These are phyloP conservation scores for Scleromitrula shiraiana DNA, from an alignment of 2,329 filamentous ascomycete genomes.

Conservation along the genomic window DNA sequence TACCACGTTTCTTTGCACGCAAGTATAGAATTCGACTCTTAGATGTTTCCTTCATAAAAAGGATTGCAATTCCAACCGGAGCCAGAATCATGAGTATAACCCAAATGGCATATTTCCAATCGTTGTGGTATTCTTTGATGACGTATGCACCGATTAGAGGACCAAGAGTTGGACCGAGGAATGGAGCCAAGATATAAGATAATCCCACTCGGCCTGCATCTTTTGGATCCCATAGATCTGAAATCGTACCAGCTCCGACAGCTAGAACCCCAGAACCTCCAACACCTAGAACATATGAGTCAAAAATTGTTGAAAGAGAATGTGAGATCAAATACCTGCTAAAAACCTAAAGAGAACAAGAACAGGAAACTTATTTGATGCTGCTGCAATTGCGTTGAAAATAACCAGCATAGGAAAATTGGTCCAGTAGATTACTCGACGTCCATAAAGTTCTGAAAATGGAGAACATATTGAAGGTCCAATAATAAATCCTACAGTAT, in stretches of 20 bases:
- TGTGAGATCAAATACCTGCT: constrained; percentile 37
- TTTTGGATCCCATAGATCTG: constrained; percentile 39
- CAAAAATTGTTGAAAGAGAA: constrained; percentile 33
- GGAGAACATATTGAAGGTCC: constrained; percentile 54
- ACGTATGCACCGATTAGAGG: constrained; percentile 36
- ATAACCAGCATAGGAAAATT: no score
- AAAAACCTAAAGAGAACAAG: constrained; percentile 44
- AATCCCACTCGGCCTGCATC: constrained; percentile 38
- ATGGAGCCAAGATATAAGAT: constrained; percentile 43
- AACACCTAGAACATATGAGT: no score
- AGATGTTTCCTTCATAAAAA: constrained; percentile 35
- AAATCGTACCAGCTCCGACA: constrained; percentile 41
- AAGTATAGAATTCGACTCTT: constrained; percentile 24
- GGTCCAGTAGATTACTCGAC: constrained; percentile 34
- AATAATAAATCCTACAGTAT: constrained; percentile 55
- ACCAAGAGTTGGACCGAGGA: constrained; percentile 44
- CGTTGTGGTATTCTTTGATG: no score
- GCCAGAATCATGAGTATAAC: no score
- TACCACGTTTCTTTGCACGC: constrained; percentile 26
- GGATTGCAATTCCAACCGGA: constrained; percentile 8
- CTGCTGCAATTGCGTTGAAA: no score
- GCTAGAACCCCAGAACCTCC: no score
- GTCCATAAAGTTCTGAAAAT: constrained; percentile 50
- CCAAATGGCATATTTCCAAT: no score
- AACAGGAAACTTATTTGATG: no score